Conservation (phyloP, 2,329 filamentous ascomycete species). For the Diaporthe ampelina region DNA sequence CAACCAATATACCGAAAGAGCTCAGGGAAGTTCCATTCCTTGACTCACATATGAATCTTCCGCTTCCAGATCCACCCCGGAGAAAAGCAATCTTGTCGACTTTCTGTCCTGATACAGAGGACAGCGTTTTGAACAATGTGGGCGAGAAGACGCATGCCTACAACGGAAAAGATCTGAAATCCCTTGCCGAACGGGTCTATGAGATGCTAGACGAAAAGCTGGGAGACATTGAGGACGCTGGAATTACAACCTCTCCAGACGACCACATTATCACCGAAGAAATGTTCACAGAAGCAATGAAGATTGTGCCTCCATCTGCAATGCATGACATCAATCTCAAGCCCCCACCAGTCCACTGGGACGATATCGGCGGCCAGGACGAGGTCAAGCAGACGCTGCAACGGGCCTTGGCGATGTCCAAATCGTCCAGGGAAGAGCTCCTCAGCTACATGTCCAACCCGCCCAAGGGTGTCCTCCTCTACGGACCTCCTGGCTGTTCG, state of each 20-base stretch:
- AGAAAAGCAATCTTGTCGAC: constrained; percentile 81
- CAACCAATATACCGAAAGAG: constrained; percentile 78
- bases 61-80: constrained; percentile 79
- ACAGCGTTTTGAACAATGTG: constrained; percentile 70
- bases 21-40: constrained; percentile 78
- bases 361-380: constrained; percentile 88
- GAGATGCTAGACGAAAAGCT: not conserved
- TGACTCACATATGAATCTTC: constrained; percentile 76
- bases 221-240: constrained; percentile 19
- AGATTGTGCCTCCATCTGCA: constrained; percentile 81
- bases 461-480: constrained; percentile 87
- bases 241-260: not conserved
- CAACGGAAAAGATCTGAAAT: constrained; percentile 82
- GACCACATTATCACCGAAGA: constrained; percentile 52
- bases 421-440: constrained; percentile 50
- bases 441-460: constrained; percentile 63
- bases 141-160: constrained; percentile 88
- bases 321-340: constrained; percentile 93
- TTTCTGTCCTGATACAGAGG: constrained; percentile 63
- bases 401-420: constrained; percentile 61
- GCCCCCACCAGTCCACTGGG: constrained; percentile 87
- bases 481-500: constrained; percentile 93
- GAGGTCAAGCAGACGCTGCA: constrained; percentile 76
- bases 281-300: constrained; percentile 76
- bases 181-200: constrained; percentile 69